A percentile compares a stretch with the other conserved stretches of the same genome.
These are phyloP conservation scores for Curvularia eragrostidis DNA, from an alignment of 2,329 filamentous ascomycete species.

Conservation along the genomic window DNA sequence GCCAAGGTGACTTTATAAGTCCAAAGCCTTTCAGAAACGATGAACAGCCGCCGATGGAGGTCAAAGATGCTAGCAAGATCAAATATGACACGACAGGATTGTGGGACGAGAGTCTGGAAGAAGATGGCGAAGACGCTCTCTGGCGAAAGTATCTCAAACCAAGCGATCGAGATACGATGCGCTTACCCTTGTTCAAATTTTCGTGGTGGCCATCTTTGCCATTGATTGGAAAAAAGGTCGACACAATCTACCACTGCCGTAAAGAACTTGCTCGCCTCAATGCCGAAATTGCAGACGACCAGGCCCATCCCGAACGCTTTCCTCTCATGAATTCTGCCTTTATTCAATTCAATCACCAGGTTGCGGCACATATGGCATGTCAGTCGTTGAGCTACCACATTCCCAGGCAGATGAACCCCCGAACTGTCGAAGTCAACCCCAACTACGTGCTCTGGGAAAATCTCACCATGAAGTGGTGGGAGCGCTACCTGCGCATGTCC, in stretches of 20 bases:
- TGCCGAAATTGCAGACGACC: constrained; percentile 88
- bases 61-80: constrained; percentile 33
- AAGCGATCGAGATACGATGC: constrained; percentile 85
- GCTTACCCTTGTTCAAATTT: constrained; percentile 62
- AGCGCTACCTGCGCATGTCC: constrained; percentile 75
- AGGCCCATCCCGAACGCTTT: constrained; percentile 82
- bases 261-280: constrained; percentile 87
- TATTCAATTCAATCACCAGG: constrained; percentile 97
- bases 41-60: constrained; percentile 46
- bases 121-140: constrained; percentile 54
- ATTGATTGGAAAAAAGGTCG: constrained; percentile 85
- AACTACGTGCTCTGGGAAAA: constrained; percentile 96
- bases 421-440: constrained; percentile 91
- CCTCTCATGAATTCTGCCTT: constrained; percentile 96
- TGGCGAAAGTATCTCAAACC: constrained; percentile 86
- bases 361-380: constrained; percentile 97
- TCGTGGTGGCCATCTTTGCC: constrained; percentile 82
- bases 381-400: constrained; percentile 90
- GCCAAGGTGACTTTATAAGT: constrained; percentile 48
- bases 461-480: constrained; percentile 95
- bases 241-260: constrained; percentile 91
- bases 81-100: constrained; percentile 42
- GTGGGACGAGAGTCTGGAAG: constrained; percentile 40
- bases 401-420: constrained; percentile 90
- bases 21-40: constrained; percentile 53